These are phyloP conservation scores for Tuber calosporum DNA, from an alignment of 495 filamentous ascomycete species.

Conservation along the genomic window DNA sequence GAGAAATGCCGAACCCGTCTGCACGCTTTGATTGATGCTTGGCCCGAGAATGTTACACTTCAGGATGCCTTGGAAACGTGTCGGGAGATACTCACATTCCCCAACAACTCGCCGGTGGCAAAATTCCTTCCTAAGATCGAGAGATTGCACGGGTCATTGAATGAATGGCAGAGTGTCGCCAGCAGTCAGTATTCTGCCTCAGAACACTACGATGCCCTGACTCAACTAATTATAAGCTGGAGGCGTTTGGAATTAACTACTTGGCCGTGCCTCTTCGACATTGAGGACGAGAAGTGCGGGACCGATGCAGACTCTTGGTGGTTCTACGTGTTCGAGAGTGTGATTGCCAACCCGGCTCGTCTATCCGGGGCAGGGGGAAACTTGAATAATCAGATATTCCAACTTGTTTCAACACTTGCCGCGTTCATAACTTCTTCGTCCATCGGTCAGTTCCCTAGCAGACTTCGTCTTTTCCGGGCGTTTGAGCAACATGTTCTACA, in stretches of 20 bases:
- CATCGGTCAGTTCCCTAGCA: constrained; percentile 68
- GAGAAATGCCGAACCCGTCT: constrained; percentile 62
- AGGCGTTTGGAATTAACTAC: constrained; percentile 80
- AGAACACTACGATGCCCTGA: constrained; percentile 64
- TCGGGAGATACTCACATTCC: constrained; percentile 63
- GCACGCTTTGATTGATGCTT: constrained; percentile 46
- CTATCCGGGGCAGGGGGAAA: constrained; percentile 53
- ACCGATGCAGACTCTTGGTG: constrained; percentile 83
- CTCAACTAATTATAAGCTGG: constrained; percentile 72
- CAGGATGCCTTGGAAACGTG: constrained; percentile 68
- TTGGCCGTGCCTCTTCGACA: constrained; percentile 83
- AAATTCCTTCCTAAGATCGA: constrained; percentile 77
- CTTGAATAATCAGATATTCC: constrained; percentile 56
- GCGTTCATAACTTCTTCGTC: constrained; percentile 66
- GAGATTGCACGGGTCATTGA: constrained; percentile 67
- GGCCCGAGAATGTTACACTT: constrained; percentile 68
- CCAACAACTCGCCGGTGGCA: constrained; percentile 76
- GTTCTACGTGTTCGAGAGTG: constrained; percentile 87
- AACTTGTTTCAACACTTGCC: constrained; percentile 63
- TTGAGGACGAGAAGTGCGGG: constrained; percentile 65
- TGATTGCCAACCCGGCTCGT: constrained; percentile 66
- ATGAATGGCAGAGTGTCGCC: constrained; percentile 90
- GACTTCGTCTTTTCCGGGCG: constrained; percentile 64
- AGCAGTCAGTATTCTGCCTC: constrained; percentile 67
- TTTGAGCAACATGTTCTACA: constrained; percentile 59